These are phyloP conservation scores for Cryptococcus amylolentus DNA, from an alignment of 1,284 basidiomycete species.

Conservation along the genomic window DNA sequence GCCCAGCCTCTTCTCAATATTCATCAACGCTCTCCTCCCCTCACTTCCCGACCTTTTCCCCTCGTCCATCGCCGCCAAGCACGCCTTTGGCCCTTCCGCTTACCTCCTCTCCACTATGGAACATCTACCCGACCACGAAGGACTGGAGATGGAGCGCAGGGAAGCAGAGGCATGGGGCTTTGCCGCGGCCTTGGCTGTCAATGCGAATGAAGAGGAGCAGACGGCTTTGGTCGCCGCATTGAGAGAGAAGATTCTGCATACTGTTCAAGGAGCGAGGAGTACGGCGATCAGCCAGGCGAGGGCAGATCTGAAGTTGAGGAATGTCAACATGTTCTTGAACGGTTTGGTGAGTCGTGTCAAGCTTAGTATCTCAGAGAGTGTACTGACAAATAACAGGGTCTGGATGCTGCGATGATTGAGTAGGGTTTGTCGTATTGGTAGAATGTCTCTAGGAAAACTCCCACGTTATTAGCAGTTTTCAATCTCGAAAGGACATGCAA, in stretches of 20 bases:
- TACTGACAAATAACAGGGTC: conserved; percentile 23
- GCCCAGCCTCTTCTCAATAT: conserved; percentile 77
- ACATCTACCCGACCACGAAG: conserved; percentile 68
- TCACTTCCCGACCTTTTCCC: conserved; percentile 82
- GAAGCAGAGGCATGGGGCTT: conserved; percentile 51
- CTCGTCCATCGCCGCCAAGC: conserved; percentile 66
- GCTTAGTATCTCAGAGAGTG: no score
- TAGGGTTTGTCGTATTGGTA: conserved; percentile 5
- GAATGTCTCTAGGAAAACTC: not conserved
- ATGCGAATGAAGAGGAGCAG: conserved; percentile 75
- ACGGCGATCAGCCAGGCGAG: conserved; percentile 28
- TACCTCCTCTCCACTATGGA: conserved; percentile 43
- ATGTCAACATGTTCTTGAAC: conserved; percentile 51
- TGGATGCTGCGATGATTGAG: conserved; percentile 45
- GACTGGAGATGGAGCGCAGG: conserved; percentile 46
- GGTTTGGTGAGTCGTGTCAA: conserved; percentile 35
- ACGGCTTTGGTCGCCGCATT: conserved; percentile 78
- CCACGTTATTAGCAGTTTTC: not conserved
- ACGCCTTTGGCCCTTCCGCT: conserved; percentile 54
- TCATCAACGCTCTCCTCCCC: conserved; percentile 73
- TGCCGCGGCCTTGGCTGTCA: conserved; percentile 73
- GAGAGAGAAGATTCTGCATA: conserved; percentile 67
- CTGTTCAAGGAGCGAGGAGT: conserved; percentile 45
- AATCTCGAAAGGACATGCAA: not conserved
- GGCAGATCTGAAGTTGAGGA: conserved; percentile 47